phyloP scores from a whole-genome alignment of 75 land plant genomes.

The Cunninghamia lanceolata region DNA sequence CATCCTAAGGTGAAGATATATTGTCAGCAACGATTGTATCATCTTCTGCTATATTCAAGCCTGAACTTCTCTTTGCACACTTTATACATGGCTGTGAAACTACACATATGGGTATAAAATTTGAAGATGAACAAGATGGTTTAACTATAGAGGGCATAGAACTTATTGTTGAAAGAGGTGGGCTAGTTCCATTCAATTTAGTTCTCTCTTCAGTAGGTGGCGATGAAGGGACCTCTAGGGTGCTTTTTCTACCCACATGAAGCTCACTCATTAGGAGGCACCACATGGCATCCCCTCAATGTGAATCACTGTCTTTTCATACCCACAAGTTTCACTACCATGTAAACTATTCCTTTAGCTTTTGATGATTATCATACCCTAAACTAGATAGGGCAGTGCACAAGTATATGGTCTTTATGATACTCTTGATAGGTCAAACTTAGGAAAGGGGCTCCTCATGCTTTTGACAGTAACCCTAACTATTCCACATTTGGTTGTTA shows the following conservation, averaged over 20 bases:
- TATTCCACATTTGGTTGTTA: no score
- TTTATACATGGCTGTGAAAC: constrained; percentile 19
- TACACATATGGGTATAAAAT: neutral
- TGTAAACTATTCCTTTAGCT: no score
- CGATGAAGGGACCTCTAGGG: constrained; percentile 37
- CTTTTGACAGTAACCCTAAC: no score
- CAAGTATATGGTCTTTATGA: no score
- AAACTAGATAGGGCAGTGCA: no score
- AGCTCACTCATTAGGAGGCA: constrained; percentile 74
- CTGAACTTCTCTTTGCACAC: neutral
- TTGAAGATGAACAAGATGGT: neutral
- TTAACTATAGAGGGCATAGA: neutral
- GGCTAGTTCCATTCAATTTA: neutral
- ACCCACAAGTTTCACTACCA: no score
- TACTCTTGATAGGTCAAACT: no score
- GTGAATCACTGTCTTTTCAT: no score
- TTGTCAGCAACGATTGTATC: neutral
- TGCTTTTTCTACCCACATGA: constrained; percentile 47
- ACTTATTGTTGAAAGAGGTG: neutral
- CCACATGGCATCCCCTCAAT: constrained; percentile 86
- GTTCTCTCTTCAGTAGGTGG: neutral
- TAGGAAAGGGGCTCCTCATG: no score
- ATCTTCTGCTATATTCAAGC: neutral
- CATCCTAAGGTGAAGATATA: neutral
- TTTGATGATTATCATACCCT: no score